Base-by-base conservation (phyloP, 1,284 basidiomycete genomes). In the Ustilago xerochloae region DNA sequence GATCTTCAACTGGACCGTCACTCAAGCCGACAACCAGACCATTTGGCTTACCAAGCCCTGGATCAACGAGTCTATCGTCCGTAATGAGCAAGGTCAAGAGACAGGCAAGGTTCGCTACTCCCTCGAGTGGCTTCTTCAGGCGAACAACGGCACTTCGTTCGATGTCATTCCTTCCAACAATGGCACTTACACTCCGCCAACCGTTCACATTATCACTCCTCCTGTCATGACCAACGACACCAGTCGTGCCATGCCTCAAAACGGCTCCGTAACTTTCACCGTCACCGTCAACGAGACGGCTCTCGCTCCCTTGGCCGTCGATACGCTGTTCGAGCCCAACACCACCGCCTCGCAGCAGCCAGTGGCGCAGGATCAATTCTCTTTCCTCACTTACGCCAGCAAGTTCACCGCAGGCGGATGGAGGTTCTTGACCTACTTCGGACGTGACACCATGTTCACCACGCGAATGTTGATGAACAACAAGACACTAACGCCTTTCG, bases 361-460 rank as follows among this genome's bases (percentile, higher is more conserved):
- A 9, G 63, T 66, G 6, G 77, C 84, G 0, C 85, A 85, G 5
- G 68, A 85, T 18, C 85, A 87, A 64, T 78, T 84, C 38, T 67
- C 83, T 5, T 85, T 84, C 73, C 67, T 85, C 28, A 67, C 85
- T 33, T 86, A 86, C 58, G 36, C 77, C 15, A 75, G 83, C 58
- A 86, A 86, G 63, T 87, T 86, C 63, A 80, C 86, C 3, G 87
- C 87, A 2, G 87, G 87, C 10, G 86, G 86, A 9, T 87, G 87
- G 87, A 80, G 87, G 8, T 87, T 52, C 54, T 49, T 80, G 55
- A 50, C 74, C 82, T 79, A 85, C 68, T 87, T 87, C 58, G 87
- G 86, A 1, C 79, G 87, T 12, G 87, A 88, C 66, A 86, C 87
- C 7, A 77, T 88, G 53, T 83, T 88, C 36, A 85, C 86, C 4